Base-by-base conservation (phyloP, 1,284 basidiomycete species). In the Microbotryum silenes-acaulis region DNA sequence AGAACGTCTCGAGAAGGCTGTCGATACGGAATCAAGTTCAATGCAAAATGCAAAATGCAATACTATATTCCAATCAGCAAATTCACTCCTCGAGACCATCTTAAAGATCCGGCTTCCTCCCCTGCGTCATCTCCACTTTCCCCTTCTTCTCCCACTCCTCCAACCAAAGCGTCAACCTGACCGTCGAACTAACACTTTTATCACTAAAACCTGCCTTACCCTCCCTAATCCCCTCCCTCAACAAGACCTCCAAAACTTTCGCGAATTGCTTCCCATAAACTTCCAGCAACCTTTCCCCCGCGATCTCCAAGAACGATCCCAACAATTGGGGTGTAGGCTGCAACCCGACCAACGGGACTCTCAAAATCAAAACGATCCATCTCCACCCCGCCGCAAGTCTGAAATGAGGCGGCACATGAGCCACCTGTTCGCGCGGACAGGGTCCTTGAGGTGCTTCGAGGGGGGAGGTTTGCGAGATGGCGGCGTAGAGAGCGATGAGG, bases 401-500 rank as follows among this genome's bases (percentile, higher is more conserved):
- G 81, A 79, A 89, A 62, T 81, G 25, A 70, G 75, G 67, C 83
- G 83, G 73, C 83, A 86, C 21, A 71, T 67, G 27, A 71, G 65
- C 3, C 74, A 75, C 21, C 70, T 67, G 3, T 72, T 74, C 6
- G 66, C 56, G 62, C n/a, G n/a, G 72, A 59, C 18, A 74, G 20
- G 37, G 73, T 66, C 48, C 72, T 69, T 56, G 77, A 50, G 56
- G 78, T 4, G n/a, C 73, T 61, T 8, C 63, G 61, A 55, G 75
- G 58, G 42, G 76, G 6, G 67, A 74, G 12, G 77, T 78, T 65
- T 79, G 81, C 47, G 93, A 74, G 60, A 96, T 83, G 9, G 85
- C 81, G 74, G 91, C 90, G 78, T 96, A 98, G 25, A 98, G 83
- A 12, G 91, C 83, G 79, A 91, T 81, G 52, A 93, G 83, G 7